Evolutionary conservation across 1,284 basidiomycete genomes (phyloP).

Genomic region (Trametes pubescens): DNA sequence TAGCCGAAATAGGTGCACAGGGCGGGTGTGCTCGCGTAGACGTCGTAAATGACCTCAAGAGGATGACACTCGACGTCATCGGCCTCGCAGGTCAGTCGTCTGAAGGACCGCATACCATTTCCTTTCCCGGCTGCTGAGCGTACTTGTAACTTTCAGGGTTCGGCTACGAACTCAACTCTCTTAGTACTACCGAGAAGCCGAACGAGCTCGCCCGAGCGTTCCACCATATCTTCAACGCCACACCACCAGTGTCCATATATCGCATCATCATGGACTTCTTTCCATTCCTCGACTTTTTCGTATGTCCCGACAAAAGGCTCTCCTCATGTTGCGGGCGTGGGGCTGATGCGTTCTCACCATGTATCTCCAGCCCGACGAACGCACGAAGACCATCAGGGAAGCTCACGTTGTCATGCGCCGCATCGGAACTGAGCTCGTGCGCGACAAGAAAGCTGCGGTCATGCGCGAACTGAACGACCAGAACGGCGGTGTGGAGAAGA

Average conservation of each 20-base stretch:
- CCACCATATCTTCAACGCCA: conserved; percentile 32
- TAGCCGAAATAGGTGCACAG: conserved; percentile 22
- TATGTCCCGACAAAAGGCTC: neutral
- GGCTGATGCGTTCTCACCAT: too few relatives aligned
- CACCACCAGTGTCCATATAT: conserved; percentile 5
- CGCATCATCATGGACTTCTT: conserved; percentile 20
- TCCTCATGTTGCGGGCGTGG: neutral
- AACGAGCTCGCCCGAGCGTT: conserved; percentile 53
- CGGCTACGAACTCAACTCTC: conserved; percentile 56
- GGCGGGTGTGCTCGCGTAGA: conserved; percentile 43
- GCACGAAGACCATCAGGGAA: conserved; percentile 4
- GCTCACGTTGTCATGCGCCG: conserved; percentile 42
- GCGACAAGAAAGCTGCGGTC: conserved; percentile 49
- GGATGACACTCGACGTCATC: conserved; percentile 58
- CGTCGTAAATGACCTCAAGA: conserved; percentile 49
- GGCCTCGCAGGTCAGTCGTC: conserved; percentile 50
- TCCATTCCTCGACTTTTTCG: conserved; percentile 26
- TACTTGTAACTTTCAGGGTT: conserved; percentile 45
- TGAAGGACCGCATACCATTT: neutral
- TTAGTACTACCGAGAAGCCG: conserved; percentile 36
- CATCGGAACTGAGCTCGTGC: conserved; percentile 49
- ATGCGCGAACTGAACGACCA: conserved; percentile 10
- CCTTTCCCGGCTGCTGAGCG: neutral
- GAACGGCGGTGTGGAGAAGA: conserved; percentile 27
- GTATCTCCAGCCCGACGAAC: conserved; percentile 5